Percentiles rank a stretch among this genome's conserved stretches.
These are phyloP conservation scores for Adiantum capillusveneris DNA, from an alignment of 75 land plant genomes.

Conservation along the genomic window DNA sequence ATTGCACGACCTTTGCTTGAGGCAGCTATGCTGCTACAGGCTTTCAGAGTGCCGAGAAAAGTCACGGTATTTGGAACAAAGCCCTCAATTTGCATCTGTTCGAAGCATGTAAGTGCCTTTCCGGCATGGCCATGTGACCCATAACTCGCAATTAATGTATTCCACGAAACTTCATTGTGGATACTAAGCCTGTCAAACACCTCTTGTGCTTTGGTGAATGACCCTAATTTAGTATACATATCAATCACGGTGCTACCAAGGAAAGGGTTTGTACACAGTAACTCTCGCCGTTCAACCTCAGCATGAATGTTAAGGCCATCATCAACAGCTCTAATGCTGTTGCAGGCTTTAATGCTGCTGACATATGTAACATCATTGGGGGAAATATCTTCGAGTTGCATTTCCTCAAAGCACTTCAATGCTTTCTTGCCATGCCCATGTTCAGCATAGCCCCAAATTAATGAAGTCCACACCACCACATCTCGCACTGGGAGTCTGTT, in stretches of 20 bases:
- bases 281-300: background rate
- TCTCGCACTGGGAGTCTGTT: conserved; percentile 26
- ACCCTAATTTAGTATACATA: conserved; percentile 56
- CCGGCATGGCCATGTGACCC: conserved; percentile 63
- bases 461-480: conserved; percentile 64
- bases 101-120: conserved; percentile 39
- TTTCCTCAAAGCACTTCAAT: conserved; percentile 28
- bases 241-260: conserved; percentile 47
- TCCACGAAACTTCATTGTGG: conserved; percentile 51
- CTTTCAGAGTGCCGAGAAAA: conserved; percentile 43
- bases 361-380: conserved; percentile 54
- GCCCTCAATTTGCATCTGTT: conserved; percentile 30
- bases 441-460: conserved; percentile 50
- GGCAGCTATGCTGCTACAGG: conserved; percentile 31
- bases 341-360: conserved; percentile 54
- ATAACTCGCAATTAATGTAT: conserved; percentile 53
- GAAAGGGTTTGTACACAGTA: conserved; percentile 27
- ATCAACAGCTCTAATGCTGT: conserved; percentile 24
- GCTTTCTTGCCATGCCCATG: conserved; percentile 37
- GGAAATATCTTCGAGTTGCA: conserved; percentile 29
- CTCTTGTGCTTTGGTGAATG: conserved; percentile 34
- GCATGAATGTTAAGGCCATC: conserved; percentile 48
- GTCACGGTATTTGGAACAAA: conserved; percentile 48
- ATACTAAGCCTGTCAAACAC: conserved; percentile 28
- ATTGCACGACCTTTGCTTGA: conserved; percentile 27